These are phyloP conservation scores for Syzygium syzygioides DNA, from an alignment of 441 rosid genomes.

Conservation along the genomic window DNA sequence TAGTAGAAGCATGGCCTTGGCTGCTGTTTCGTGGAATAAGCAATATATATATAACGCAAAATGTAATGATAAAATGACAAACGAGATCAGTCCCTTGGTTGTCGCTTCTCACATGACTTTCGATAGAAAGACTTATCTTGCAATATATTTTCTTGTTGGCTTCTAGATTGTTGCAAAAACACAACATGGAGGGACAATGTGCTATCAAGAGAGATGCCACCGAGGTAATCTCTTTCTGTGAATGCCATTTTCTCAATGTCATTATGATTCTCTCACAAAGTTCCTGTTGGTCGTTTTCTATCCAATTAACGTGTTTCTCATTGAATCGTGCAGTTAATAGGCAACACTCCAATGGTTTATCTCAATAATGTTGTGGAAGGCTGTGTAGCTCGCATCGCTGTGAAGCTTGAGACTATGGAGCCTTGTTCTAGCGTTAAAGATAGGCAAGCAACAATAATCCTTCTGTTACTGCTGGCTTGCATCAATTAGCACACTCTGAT, in stretches of 20 bases:
- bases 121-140: neutral
- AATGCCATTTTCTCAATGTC: slow-evolving; percentile 4
- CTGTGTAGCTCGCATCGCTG: slow-evolving; percentile 65
- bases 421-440: slow-evolving; percentile 76
- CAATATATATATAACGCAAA: neutral
- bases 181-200: slow-evolving; percentile 35
- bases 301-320: neutral
- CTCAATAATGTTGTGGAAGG: slow-evolving; percentile 66
- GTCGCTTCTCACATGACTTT: neutral
- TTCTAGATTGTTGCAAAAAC: neutral
- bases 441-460: slow-evolving; percentile 24
- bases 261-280: neutral
- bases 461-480: neutral
- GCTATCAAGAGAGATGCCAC: slow-evolving; percentile 59
- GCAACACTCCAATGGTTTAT: slow-evolving; percentile 70
- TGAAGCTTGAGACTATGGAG: slow-evolving; percentile 66
- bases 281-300: neutral
- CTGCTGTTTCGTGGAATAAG: neutral
- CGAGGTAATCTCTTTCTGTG: slow-evolving; percentile 27
- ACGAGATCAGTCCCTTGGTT: neutral
- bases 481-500: neutral
- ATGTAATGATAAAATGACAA: neutral
- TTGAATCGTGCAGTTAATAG: slow-evolving; percentile 41
- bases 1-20: neutral
- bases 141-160: neutral